Percentiles rank a stretch among this genome's conserved stretches.
Conservation (phyloP, 768 basidiomycete species). For the Tremella mesenterica region DNA sequence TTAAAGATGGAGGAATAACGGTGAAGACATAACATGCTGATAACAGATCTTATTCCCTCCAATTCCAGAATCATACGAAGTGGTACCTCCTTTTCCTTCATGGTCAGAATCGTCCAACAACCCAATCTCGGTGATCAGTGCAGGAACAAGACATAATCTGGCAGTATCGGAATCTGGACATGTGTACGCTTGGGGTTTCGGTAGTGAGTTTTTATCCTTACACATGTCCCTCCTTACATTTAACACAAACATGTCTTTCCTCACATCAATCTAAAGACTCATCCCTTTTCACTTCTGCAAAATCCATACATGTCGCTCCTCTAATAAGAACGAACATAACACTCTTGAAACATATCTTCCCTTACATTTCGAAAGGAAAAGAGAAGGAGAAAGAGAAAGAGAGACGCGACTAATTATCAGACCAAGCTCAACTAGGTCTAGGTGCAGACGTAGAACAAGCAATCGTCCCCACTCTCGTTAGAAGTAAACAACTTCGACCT, state of each 20-base stretch:
- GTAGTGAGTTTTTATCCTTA: constrained; percentile 36
- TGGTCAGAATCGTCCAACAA: constrained; percentile 34
- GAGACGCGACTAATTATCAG: background rate
- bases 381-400: too few species aligned
- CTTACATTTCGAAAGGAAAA: too few species aligned
- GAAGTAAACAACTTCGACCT: constrained; percentile 34
- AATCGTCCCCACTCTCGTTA: constrained; percentile 41
- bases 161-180: constrained; percentile 45
- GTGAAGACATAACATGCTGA: constrained; percentile 1
- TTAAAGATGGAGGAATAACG: background rate
- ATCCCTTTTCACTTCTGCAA: background rate
- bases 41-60: constrained; percentile 46
- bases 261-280: background rate
- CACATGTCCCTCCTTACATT: background rate
- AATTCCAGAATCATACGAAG: constrained; percentile 41
- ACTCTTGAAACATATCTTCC: too few species aligned
- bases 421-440: constrained; percentile 45
- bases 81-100: constrained; percentile 37
- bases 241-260: too few species aligned
- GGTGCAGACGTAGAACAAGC: constrained; percentile 42
- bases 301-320: background rate
- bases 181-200: constrained; percentile 48
- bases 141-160: constrained; percentile 46
- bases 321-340: background rate
- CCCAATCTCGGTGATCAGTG: constrained; percentile 45